Percentiles rank a stretch among this genome's conserved stretches.
Conservation (phyloP, 164 flowering plant species). For the Vitis labrusca region DNA sequence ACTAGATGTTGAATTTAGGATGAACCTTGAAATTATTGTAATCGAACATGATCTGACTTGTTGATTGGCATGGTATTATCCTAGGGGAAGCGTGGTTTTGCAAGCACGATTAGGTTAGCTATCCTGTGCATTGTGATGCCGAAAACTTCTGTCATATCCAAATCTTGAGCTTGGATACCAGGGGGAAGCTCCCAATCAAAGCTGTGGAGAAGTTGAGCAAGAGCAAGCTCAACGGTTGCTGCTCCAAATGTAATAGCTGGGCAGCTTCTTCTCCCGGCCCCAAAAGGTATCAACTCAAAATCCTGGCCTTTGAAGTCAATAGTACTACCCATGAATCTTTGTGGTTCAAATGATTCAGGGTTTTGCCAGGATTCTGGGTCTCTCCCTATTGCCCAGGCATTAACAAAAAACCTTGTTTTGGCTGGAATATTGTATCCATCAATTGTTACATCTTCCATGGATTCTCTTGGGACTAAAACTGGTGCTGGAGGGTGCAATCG, state of each 20-base stretch:
- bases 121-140: conserved; percentile 49
- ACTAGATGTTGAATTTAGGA: too few species aligned
- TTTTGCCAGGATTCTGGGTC: conserved; percentile 47
- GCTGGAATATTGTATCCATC: conserved; percentile 45
- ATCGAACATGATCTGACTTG: too few species aligned
- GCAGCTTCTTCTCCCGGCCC: conserved; percentile 51
- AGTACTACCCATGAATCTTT: conserved; percentile 41
- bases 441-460: conserved; percentile 37
- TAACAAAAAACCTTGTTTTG: conserved; percentile 42
- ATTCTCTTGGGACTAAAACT: conserved; percentile 49
- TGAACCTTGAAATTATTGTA: too few species aligned
- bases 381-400: conserved; percentile 60
- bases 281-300: conserved; percentile 51
- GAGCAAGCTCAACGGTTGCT: conserved; percentile 43
- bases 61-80: neutral
- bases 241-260: conserved; percentile 50
- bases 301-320: conserved; percentile 49
- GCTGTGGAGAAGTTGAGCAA: conserved; percentile 49
- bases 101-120: conserved; percentile 27
- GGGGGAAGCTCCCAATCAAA: conserved; percentile 62
- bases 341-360: conserved; percentile 47
- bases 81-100: conserved; percentile 29
- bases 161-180: conserved; percentile 29
- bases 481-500: conserved; percentile 59
- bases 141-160: conserved; percentile 46